phyloP scores from a whole-genome alignment of 208 protist species.

The Trypanosoma congolense region DNA sequence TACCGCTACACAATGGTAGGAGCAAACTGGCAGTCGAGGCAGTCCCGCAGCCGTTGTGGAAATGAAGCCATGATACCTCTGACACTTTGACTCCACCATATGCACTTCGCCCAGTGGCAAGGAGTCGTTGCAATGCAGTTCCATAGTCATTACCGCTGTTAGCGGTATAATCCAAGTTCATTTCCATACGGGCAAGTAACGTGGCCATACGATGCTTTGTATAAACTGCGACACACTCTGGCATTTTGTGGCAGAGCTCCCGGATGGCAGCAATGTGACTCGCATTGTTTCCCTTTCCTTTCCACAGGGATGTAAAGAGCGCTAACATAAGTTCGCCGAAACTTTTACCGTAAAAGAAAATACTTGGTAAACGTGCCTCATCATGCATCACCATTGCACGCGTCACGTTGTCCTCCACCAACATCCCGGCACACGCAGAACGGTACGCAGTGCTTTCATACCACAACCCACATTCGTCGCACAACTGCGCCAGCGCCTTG shows the following conservation, averaged over 20 bases:
- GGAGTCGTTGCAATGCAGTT: conserved; percentile 6
- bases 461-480: conserved; percentile 11
- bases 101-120: not conserved
- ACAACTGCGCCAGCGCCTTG: conserved; percentile 7
- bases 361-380: not conserved
- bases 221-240: conserved; percentile 6
- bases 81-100: not conserved
- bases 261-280: conserved; percentile 1
- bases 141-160: not conserved
- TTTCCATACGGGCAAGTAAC: conserved; percentile 7
- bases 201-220: conserved; percentile 8
- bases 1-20: conserved; percentile 33
- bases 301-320: conserved; percentile 4
- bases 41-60: conserved; percentile 27
- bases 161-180: not conserved
- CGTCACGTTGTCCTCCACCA: not conserved
- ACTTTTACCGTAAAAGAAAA: not conserved
- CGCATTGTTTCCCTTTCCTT: not conserved
- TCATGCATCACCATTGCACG: not conserved
- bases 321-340: conserved; percentile 5
- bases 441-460: conserved; percentile 22
- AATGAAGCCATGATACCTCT: conserved; percentile 11
- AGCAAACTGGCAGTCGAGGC: conserved; percentile 29
- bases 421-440: not conserved
- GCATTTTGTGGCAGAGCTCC: conserved; percentile 6